Evolutionary conservation across 23 red algal genomes (phyloP), one percentile per base, ranked within the genome.

Genomic region (Gracilaria vermiculophylla): DNA sequence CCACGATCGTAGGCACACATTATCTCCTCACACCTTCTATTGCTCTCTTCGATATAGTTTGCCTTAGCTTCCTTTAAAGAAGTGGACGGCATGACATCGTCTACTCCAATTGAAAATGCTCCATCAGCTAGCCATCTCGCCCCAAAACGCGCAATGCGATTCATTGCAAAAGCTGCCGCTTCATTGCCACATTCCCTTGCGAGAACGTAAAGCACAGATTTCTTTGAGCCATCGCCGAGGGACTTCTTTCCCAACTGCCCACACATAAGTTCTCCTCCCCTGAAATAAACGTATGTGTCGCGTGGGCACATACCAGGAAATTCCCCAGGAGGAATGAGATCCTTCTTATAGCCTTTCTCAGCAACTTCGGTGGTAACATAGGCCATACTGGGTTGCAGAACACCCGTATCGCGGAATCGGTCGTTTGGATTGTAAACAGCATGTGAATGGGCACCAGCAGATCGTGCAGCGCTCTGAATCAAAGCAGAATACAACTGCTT

Each of bases 71-170:
- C 41, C 23, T 37, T 56, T 62, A 96, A 76, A 21, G 62, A 64
- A 27, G 31, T 5, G 2, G 92, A 94, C 5, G 97, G 97, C 27
- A 79, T 92, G 53, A 99, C 97, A 47, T 99, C 97, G 80, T 91
- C 89, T 44, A 99, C 83, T 25, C 97, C 97, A 45, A 99, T 95
- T 37, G 86, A 92, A 50, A 99, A 99, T 41, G 92, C 97, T 47
- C 80, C 67, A 29, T 95, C 92, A 0, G 88, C 80, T 19, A 89
- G 81, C 92, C 92, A 95, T 42, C 97, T 67, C 17, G 92, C 91
- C 32, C 92, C 49, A 56, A 99, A 95, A 28, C 84, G 69, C 28
- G 97, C 88, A 24, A 99, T 80, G 13, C 85, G 85, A 53, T 93
- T 88, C 97, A 99, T 99, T 4, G 92, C 88, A 57, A 41, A 78